Base-by-base conservation (phyloP, 768 basidiomycete species). In the Tephrocybe sp. region DNA sequence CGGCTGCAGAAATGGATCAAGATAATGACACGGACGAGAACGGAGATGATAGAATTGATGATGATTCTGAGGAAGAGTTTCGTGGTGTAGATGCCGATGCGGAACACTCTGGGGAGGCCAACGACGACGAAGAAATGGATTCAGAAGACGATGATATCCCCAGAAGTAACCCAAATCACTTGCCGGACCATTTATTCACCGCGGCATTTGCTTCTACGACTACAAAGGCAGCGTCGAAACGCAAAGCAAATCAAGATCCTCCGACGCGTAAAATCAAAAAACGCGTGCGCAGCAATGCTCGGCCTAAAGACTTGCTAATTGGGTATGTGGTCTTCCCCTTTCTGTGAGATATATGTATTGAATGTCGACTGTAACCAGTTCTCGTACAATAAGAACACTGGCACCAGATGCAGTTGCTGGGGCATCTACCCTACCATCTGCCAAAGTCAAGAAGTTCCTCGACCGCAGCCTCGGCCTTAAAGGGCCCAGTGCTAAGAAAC, bases 141-240 rank as follows among this genome's bases (percentile, higher is more conserved):
- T 58, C 60, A 53, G 58, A 53, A 15, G 55, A 58, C 1, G 58
- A 50, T 8, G n/a, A 47, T 32, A 45, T 61, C 54, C 21, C 55
- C 37, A 52, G 62, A 47, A 46, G 41, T 24, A 70, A 73, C 44
- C 61, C 70, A 3, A 69, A 79, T 39, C 79, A 86, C 63, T 81
- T 87, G 24, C 82, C 84, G 1, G 86, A 87, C 57, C 79, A 84
- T 53, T 69, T 87, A 16, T 88, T 87, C 62, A 56, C 68, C 0
- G 71, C 81, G 51, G 84, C 83, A 0, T 80, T 84, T 54, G 59
- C 72, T 4, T 68, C 77, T 32, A 40, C 52, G 5, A 45, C 49
- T 2, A 52, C 55, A 47, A 57, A 55, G 58, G 59, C 54, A 16
- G 52, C 46, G 48, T 27, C 58, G 25, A 53, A 68, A 52, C 57